Percentiles rank a stretch among this genome's conserved stretches.
Evolutionary conservation across 2,329 filamentous ascomycete genomes (phyloP).

Genomic region (Akanthomyces muscarius): DNA sequence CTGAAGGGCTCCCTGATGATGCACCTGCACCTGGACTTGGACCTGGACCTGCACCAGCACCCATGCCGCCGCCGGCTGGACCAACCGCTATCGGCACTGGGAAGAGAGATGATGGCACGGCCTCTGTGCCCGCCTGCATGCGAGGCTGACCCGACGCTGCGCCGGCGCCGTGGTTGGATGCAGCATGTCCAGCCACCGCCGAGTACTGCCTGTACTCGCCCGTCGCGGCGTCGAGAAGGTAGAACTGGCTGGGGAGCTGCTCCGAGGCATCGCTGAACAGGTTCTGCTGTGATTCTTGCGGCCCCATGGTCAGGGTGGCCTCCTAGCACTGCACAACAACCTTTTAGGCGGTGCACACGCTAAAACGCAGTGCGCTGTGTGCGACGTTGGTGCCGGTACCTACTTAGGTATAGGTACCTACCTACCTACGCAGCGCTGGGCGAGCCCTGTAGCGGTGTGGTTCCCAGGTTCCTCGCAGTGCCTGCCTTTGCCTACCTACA

Average conservation of each 20-base stretch:
- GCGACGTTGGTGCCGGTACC: not conserved
- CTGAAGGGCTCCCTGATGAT: not conserved
- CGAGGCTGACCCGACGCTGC: not conserved
- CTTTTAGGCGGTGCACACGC: not conserved
- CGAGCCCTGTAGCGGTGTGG: too few relatives aligned
- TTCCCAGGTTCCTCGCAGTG: too few relatives aligned
- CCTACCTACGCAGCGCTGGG: too few relatives aligned
- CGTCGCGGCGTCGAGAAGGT: not conserved
- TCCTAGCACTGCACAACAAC: not conserved
- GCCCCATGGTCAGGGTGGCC: not conserved
- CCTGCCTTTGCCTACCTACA: too few relatives aligned
- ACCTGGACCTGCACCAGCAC: not conserved
- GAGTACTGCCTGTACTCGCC: constrained; percentile 3
- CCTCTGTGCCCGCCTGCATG: not conserved
- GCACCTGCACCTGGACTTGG: too few relatives aligned
- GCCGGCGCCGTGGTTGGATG: not conserved
- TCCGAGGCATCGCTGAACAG: not conserved
- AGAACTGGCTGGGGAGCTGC: constrained; percentile 1
- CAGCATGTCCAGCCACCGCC: not conserved
- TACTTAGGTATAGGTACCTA: too few relatives aligned
- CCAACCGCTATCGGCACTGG: constrained; percentile 6
- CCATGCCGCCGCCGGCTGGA: not conserved
- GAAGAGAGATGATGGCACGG: not conserved
- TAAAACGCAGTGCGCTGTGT: not conserved
- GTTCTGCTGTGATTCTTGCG: not conserved